Evolutionary conservation across 768 basidiomycete genomes (phyloP).

Genomic region (Rhodotorula babjevae): DNA sequence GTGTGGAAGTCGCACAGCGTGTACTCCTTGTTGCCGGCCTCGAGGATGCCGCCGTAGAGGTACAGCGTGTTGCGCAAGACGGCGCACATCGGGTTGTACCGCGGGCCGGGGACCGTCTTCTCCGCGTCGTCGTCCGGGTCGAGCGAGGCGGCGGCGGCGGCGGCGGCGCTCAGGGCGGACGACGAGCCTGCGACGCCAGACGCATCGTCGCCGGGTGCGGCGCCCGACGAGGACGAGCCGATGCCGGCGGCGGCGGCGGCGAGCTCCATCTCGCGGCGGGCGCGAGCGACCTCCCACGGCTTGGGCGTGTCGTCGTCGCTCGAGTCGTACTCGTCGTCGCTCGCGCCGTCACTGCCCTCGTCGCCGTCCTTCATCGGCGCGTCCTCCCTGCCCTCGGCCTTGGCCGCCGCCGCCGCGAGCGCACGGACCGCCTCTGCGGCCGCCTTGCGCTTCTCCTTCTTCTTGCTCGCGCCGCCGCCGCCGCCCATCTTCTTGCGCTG

Average conservation of each 20-base stretch:
- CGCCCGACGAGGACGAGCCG: conserved; percentile 16
- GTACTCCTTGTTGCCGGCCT: conserved; percentile 74
- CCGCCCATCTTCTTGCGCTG: conserved; percentile 56
- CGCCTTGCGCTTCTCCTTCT: conserved; percentile 41
- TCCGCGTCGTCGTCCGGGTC: conserved; percentile 58
- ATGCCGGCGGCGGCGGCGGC: conserved; percentile 27
- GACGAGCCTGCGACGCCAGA: neutral
- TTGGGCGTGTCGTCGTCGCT: conserved; percentile 34
- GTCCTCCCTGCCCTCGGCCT: neutral
- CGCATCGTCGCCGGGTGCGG: neutral
- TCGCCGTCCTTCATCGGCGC: neutral
- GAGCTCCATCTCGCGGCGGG: conserved; percentile 32
- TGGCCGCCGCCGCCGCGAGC: conserved; percentile 11
- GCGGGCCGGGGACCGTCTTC: conserved; percentile 60
- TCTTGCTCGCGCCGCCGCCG: conserved; percentile 53
- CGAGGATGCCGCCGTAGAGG: conserved; percentile 89
- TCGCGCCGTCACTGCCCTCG: conserved; percentile 24
- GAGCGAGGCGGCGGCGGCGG: too few species aligned
- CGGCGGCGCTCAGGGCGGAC: too few species aligned
- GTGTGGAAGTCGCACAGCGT: conserved; percentile 84
- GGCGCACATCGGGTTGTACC: conserved; percentile 85
- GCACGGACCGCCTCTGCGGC: conserved; percentile 3
- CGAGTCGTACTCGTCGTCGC: conserved; percentile 27
- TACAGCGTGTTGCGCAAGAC: conserved; percentile 78
- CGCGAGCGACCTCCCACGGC: conserved; percentile 33